Conservation (phyloP, 129 eudicot species). For the Scalesia atractyloides region DNA sequence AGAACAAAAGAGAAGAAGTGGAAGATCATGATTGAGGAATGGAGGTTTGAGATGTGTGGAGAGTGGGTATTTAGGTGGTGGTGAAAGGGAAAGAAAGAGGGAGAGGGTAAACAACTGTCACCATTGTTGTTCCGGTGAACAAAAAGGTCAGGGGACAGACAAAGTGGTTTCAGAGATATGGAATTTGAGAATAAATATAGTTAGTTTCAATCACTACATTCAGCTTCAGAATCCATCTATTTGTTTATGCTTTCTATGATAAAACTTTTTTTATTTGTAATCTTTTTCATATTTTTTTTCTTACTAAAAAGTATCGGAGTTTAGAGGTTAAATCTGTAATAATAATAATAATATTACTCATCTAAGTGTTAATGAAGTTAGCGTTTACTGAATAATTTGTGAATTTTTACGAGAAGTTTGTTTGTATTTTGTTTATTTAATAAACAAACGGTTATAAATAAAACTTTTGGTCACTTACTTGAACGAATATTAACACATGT, state of each 20-base stretch:
- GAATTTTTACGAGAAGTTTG: too few relatives aligned
- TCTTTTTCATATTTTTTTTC: too few relatives aligned
- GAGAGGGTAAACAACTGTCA: slow-evolving; percentile 60
- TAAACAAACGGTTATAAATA: too few relatives aligned
- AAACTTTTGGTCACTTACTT: too few relatives aligned
- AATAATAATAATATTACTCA: too few relatives aligned
- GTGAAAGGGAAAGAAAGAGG: slow-evolving; percentile 7
- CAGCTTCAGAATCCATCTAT: slow-evolving; percentile 13
- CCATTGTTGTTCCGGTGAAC: slow-evolving; percentile 67
- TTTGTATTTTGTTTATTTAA: too few relatives aligned
- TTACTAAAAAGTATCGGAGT: too few relatives aligned
- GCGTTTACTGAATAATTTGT: too few relatives aligned
- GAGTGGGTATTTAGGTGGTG: slow-evolving; percentile 14
- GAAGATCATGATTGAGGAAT: slow-evolving; percentile 21
- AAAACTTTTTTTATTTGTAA: not conserved
- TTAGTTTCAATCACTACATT: slow-evolving; percentile 5
- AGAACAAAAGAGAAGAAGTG: slow-evolving; percentile 2
- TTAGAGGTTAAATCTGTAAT: too few relatives aligned
- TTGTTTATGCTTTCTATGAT: not conserved
- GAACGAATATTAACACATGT: too few relatives aligned
- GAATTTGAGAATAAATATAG: slow-evolving; percentile 29
- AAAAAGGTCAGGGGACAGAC: slow-evolving; percentile 30
- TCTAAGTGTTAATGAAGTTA: too few relatives aligned
- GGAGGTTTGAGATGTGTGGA: not conserved
- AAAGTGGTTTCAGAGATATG: slow-evolving; percentile 37